Evolutionary conservation across 441 rosid genomes (phyloP).

Genomic region (Euphorbia celastroides): DNA sequence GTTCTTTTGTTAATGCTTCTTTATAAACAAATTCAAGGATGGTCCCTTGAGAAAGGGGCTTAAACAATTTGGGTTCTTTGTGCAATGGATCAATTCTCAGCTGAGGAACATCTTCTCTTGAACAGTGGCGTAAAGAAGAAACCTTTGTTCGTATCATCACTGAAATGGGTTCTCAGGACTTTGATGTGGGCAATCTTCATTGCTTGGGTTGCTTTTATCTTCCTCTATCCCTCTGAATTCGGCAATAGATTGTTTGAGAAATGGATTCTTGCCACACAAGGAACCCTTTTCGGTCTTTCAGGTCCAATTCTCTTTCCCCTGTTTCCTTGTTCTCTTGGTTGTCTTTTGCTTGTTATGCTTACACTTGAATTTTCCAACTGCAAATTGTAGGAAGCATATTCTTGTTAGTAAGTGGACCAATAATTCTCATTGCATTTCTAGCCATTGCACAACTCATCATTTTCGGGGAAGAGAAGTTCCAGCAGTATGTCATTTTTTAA

Average conservation of each 20-base stretch:
- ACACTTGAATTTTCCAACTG: background rate
- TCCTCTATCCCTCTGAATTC: conserved; percentile 46
- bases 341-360: background rate
- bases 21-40: background rate
- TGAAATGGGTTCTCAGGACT: conserved; percentile 50
- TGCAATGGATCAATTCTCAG: conserved; percentile 39
- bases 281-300: conserved; percentile 48
- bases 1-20: background rate
- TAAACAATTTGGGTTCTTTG: background rate
- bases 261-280: conserved; percentile 30
- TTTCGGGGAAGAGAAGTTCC: conserved; percentile 45
- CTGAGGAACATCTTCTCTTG: conserved; percentile 35
- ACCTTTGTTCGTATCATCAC: conserved; percentile 26
- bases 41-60: background rate
- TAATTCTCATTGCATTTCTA: conserved; percentile 51
- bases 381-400: conserved; percentile 59
- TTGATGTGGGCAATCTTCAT: conserved; percentile 53
- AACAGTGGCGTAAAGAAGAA: conserved; percentile 18
- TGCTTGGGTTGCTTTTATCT: conserved; percentile 53
- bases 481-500: conserved; percentile 29
- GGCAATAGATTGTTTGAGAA: conserved; percentile 31
- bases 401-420: conserved; percentile 57
- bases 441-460: conserved; percentile 47
- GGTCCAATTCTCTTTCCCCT: conserved; percentile 31
- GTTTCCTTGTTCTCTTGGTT: background rate